Conservation (phyloP, 345 rosid species). For the Carallia pectinifolia region DNA sequence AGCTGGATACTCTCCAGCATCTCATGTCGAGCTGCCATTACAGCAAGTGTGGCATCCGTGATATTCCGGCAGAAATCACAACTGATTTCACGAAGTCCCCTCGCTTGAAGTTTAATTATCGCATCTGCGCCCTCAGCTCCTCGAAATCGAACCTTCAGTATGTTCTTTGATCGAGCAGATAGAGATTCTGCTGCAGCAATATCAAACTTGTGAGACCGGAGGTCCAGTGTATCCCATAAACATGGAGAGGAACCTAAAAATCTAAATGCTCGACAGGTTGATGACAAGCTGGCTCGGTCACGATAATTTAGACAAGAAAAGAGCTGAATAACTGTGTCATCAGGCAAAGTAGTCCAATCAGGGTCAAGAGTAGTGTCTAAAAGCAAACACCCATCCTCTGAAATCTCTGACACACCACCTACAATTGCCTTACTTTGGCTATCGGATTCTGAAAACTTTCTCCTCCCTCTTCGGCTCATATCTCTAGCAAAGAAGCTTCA, state of each 20-base stretch:
- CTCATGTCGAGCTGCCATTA: conserved; percentile 39
- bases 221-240: conserved; percentile 35
- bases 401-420: conserved; percentile 14
- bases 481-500: conserved; percentile 16
- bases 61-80: conserved; percentile 33
- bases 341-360: conserved; percentile 40
- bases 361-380: conserved; percentile 2
- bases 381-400: conserved; percentile 16
- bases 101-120: conserved; percentile 29
- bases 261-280: conserved; percentile 33
- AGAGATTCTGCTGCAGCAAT: conserved; percentile 15
- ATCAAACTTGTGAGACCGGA: conserved; percentile 30
- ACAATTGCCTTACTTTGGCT: conserved; percentile 15
- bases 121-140: conserved; percentile 38
- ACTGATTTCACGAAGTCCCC: conserved; percentile 27
- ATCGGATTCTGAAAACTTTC: conserved; percentile 22
- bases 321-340: conserved; percentile 33
- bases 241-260: conserved; percentile 32
- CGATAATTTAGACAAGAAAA: conserved; percentile 31
- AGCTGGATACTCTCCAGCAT: conserved; percentile 37
- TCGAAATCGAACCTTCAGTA: conserved; percentile 26
- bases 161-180: conserved; percentile 22
- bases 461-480: conserved; percentile 27
- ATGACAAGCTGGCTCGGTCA: conserved; percentile 41
- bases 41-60: conserved; percentile 33